Percentiles rank a stretch among this genome's conserved stretches.
Evolutionary conservation across 495 filamentous ascomycete species (phyloP).

Genomic region (Podospora didyma): DNA sequence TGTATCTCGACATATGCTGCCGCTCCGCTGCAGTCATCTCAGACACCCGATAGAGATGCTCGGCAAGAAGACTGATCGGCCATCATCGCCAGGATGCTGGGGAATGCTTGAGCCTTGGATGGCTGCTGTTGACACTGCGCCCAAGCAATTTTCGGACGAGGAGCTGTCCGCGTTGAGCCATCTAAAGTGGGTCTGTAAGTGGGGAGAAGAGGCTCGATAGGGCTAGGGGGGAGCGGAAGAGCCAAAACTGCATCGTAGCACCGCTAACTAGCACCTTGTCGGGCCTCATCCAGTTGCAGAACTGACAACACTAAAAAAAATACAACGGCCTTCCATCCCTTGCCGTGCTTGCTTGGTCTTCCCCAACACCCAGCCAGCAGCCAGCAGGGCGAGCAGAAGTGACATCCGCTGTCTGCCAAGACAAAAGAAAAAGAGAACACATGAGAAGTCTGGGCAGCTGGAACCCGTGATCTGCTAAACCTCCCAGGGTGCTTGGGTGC

Average conservation of each 20-base stretch:
- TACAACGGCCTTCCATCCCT: too few species aligned
- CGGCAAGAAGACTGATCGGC: neutral
- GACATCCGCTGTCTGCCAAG: slow-evolving; percentile 21
- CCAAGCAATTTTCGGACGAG: too few species aligned
- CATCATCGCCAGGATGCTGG: too few species aligned
- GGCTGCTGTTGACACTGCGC: too few species aligned
- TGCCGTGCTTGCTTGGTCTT: too few species aligned
- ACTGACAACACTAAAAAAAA: neutral
- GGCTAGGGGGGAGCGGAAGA: too few species aligned
- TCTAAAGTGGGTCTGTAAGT: neutral
- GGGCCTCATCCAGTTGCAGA: neutral
- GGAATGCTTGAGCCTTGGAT: too few species aligned
- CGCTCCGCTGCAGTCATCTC: neutral
- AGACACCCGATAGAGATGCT: neutral
- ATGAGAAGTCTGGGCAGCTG: slow-evolving; percentile 2
- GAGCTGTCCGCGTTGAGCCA: too few species aligned
- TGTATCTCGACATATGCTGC: too few species aligned
- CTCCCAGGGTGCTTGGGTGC: neutral
- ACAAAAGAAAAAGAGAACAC: slow-evolving; percentile 20
- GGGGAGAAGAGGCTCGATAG: neutral
- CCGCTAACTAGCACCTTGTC: too few species aligned
- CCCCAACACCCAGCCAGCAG: too few species aligned
- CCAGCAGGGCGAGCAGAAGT: slow-evolving; percentile 3
- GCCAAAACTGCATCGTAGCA: too few species aligned
- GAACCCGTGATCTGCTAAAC: neutral